These are phyloP conservation scores for Cercospora sp. DNA, from an alignment of 2,329 filamentous ascomycete genomes.

Conservation along the genomic window DNA sequence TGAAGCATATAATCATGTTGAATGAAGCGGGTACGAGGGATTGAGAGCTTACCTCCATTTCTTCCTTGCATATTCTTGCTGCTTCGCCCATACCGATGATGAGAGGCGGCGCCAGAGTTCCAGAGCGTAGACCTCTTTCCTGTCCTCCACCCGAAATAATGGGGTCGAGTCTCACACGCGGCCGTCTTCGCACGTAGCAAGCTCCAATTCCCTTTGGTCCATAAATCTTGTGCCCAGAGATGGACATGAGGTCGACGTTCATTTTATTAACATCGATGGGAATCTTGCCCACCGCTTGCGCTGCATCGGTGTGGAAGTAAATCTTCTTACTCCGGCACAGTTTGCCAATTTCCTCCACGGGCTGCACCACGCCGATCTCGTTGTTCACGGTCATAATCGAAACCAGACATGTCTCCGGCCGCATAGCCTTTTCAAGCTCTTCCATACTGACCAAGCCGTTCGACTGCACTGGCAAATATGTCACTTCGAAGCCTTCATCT, in stretches of 20 bases:
- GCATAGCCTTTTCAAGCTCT: constrained; percentile 82
- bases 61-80: constrained; percentile 84
- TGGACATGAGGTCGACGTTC: constrained; percentile 98
- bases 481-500: constrained; percentile 93
- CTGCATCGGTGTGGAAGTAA: constrained; percentile 96
- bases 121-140: constrained; percentile 90
- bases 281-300: constrained; percentile 98
- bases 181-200: constrained; percentile 89
- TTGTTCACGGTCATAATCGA: constrained; percentile 99
- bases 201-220: constrained; percentile 96
- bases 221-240: constrained; percentile 98
- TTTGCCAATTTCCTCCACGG: constrained; percentile 87
- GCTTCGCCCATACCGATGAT: constrained; percentile 94
- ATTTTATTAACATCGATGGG: constrained; percentile 94
- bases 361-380: constrained; percentile 98
- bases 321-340: constrained; percentile 88
- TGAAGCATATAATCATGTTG: constrained; percentile 76
- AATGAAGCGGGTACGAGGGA: constrained; percentile 6
- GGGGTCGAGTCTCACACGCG: constrained; percentile 89
- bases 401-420: constrained; percentile 86
- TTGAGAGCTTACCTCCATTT: constrained; percentile 72
- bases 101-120: constrained; percentile 84
- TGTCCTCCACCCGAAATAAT: constrained; percentile 96
- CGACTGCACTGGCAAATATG: constrained; percentile 87
- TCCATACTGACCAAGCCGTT: constrained; percentile 85